These are phyloP conservation scores for Aspergillus neoniger DNA, from an alignment of 2,329 filamentous ascomycete genomes.

Conservation along the genomic window DNA sequence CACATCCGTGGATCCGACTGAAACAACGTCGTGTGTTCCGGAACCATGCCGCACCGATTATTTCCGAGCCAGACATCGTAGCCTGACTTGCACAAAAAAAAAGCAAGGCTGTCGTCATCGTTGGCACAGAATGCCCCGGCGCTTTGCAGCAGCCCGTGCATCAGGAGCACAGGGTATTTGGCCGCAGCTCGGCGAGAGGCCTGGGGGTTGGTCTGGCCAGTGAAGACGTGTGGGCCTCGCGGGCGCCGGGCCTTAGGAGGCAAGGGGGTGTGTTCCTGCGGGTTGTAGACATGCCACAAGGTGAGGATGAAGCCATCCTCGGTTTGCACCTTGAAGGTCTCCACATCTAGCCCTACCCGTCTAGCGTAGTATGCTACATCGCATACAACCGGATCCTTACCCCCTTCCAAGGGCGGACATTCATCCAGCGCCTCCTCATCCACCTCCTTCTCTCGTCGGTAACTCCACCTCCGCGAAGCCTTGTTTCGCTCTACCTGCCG, in stretches of 20 bases:
- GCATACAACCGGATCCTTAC: conserved; percentile 73
- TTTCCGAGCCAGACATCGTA: conserved; percentile 97
- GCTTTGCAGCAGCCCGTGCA: conserved; percentile 86
- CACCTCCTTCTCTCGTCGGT: conserved; percentile 43
- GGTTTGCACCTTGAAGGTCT: conserved; percentile 81
- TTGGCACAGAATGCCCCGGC: conserved; percentile 87
- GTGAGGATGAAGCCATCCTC: conserved; percentile 92
- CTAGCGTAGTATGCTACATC: conserved; percentile 85
- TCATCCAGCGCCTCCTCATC: conserved; percentile 46
- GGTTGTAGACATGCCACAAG: conserved; percentile 87
- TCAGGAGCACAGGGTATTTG: conserved; percentile 76
- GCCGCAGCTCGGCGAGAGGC: conserved; percentile 27
- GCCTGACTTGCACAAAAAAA: conserved; percentile 86
- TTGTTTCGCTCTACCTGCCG: conserved; percentile 59
- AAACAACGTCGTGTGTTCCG: conserved; percentile 70
- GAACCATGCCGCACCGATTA: conserved; percentile 83
- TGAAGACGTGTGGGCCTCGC: conserved; percentile 66
- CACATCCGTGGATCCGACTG: conserved; percentile 87
- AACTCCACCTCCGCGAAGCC: conserved; percentile 64
- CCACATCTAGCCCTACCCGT: conserved; percentile 81
- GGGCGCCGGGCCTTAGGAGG: conserved; percentile 47
- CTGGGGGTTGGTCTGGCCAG: conserved; percentile 35
- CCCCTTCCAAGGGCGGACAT: conserved; percentile 77
- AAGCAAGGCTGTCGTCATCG: conserved; percentile 85
- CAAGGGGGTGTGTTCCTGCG: conserved; percentile 66